Evolutionary conservation across 495 filamentous ascomycete species (phyloP), one percentile per base, ranked within the genome.

Genomic region (Oidiodendron maius): DNA sequence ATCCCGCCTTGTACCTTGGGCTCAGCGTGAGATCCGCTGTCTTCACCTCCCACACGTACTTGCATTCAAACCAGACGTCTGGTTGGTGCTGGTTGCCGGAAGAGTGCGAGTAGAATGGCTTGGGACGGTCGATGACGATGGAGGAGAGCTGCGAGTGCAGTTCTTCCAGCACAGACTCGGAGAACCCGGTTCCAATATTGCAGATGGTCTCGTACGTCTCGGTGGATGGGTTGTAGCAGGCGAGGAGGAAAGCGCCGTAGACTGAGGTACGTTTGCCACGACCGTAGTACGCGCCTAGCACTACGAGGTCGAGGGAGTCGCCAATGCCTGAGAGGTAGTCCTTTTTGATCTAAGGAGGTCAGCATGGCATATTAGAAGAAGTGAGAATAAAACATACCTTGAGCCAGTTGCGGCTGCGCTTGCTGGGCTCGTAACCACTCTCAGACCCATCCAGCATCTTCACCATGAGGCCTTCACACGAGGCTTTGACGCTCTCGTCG

Each of bases 101-200:
- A 4, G 83, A 87, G 61, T 98, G 94, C 1, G 80, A 70, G 63
- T 96, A 98, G 66, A 95, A 98, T 1, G 94, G 93, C 52, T 97
- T 97, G 1, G 93, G 82, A 9, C 80, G 80, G 56, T 95, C 88
- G 56, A 98, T 98, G 51, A 83, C 76, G 39, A 86, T 72, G 3
- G 78, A 70, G 0, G 71, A 78, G 21, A 98, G 77, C 39, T 80
- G 70, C 10, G 71, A 66, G 69, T 98, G 82, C 9, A 97, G 70
- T 39, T 89, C 84, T 57, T 94, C 84, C 3, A 98, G 80, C 3
- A 86, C 71, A 2, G 77, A 84, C 66, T 98, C 93, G 3, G 84
- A 91, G 66, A 98, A 98, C 1, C 93, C 93, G 2, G 93, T 98
- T 50, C 93, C 93, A 55, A 98, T 96, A 62, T 98, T 98, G 77